Percentiles rank a stretch among this genome's conserved stretches.
These are phyloP conservation scores for Syncephalis plumigaleata DNA, from an alignment of 371 early-diverging fungal species.

Conservation along the genomic window DNA sequence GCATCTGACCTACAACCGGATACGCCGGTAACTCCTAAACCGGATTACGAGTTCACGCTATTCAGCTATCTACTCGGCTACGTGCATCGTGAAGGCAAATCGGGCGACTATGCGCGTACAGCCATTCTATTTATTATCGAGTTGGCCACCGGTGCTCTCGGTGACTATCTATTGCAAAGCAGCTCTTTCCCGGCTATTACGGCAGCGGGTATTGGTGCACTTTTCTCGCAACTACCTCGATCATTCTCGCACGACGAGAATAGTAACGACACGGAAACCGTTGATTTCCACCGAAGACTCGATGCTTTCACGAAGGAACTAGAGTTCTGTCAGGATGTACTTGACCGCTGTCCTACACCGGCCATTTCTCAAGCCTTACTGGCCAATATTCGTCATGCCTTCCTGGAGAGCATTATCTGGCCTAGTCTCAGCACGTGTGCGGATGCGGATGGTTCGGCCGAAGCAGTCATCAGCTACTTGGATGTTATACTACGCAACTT, in stretches of 20 bases:
- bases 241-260: constrained; percentile 25
- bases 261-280: constrained; percentile 13
- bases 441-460: constrained; percentile 82
- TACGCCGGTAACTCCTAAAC: constrained; percentile 12
- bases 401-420: constrained; percentile 71
- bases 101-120: constrained; percentile 80
- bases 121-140: constrained; percentile 79
- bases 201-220: constrained; percentile 73
- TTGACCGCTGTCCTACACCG: constrained; percentile 59
- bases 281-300: constrained; percentile 47
- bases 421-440: constrained; percentile 74
- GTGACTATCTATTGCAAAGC: constrained; percentile 51
- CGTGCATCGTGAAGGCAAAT: constrained; percentile 71
- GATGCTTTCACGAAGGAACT: constrained; percentile 61
- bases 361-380: constrained; percentile 44
- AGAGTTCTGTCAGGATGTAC: constrained; percentile 70
- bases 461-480: constrained; percentile 77
- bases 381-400: constrained; percentile 44
- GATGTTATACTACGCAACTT: constrained; percentile 59
- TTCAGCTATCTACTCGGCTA: constrained; percentile 72
- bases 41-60: constrained; percentile 63
- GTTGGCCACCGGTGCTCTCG: constrained; percentile 51
- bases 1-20: background rate
- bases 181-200: constrained; percentile 70
- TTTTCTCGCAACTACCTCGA: constrained; percentile 83